Percentiles rank a stretch among this genome's conserved stretches.
Evolutionary conservation across 106 monocot genomes (phyloP).

Genomic region (Allium fistulosum): DNA sequence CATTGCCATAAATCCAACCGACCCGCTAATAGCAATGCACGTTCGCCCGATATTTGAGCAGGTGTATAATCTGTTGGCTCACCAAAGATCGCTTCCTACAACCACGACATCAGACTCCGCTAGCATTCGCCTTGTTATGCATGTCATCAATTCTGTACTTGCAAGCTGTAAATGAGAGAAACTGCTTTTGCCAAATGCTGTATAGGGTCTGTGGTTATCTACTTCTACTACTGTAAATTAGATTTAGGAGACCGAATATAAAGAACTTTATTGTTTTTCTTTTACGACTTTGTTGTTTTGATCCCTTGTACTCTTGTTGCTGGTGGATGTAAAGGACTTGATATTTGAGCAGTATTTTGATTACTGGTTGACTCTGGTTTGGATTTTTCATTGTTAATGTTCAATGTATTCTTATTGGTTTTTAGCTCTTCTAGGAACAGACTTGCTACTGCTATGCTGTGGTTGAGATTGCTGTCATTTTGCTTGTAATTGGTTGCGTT

Average conservation of each 20-base stretch:
- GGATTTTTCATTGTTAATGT: too few relatives aligned
- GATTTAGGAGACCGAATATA: neutral
- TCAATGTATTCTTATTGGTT: too few relatives aligned
- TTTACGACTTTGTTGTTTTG: neutral
- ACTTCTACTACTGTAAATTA: conserved; percentile 5
- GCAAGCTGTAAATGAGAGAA: conserved; percentile 52
- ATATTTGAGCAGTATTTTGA: too few relatives aligned
- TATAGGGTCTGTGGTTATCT: neutral
- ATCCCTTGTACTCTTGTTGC: neutral
- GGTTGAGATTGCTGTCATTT: too few relatives aligned
- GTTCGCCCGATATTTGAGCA: conserved; percentile 71
- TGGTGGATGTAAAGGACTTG: too few relatives aligned
- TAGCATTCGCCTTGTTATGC: conserved; percentile 43
- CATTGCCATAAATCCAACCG: conserved; percentile 43
- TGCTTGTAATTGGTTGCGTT: too few relatives aligned
- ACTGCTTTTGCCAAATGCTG: neutral
- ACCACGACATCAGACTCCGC: conserved; percentile 28
- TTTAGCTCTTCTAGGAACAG: too few relatives aligned
- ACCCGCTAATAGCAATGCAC: conserved; percentile 50
- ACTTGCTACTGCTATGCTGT: too few relatives aligned
- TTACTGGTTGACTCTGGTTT: too few relatives aligned
- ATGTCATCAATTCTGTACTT: conserved; percentile 61
- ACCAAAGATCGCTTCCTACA: conserved; percentile 44
- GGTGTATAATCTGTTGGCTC: conserved; percentile 40
- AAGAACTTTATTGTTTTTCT: neutral